Conservation (phyloP, 2,329 filamentous ascomycete genomes). For the Pestalotiopsis sp. region DNA sequence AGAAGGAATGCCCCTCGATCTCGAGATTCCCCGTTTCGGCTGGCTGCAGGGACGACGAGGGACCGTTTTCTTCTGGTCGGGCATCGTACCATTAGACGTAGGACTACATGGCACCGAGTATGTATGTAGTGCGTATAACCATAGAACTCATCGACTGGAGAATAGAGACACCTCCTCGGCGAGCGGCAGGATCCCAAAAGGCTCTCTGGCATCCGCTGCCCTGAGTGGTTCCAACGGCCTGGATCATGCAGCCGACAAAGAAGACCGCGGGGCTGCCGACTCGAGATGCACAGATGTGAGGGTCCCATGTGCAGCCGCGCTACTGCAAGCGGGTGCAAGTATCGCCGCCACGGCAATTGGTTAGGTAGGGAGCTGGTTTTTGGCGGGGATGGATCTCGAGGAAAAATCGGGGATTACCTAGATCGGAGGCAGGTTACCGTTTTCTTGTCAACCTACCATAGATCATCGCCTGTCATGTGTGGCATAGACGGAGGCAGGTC, state of each 20-base stretch:
- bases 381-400: neutral
- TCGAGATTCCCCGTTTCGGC: neutral
- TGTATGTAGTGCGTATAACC: neutral
- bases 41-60: neutral
- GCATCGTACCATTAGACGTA: neutral
- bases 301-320: neutral
- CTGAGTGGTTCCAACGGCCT: neutral
- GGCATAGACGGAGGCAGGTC: neutral
- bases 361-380: neutral
- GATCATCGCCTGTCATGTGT: neutral
- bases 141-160: neutral
- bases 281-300: neutral
- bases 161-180: neutral
- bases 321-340: slow-evolving; percentile 7
- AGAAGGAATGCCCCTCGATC: neutral
- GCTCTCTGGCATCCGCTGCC: too few species aligned
- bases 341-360: slow-evolving; percentile 10
- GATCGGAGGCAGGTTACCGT: neutral
- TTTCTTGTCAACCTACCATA: neutral
- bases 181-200: neutral
- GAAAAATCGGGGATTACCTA: neutral
- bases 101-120: too few species aligned
- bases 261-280: neutral
- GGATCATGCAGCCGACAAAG: neutral
- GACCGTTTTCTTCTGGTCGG: neutral